Conservation (phyloP, 139 green algal genomes). For the Tetradesmus lagerheimii region DNA sequence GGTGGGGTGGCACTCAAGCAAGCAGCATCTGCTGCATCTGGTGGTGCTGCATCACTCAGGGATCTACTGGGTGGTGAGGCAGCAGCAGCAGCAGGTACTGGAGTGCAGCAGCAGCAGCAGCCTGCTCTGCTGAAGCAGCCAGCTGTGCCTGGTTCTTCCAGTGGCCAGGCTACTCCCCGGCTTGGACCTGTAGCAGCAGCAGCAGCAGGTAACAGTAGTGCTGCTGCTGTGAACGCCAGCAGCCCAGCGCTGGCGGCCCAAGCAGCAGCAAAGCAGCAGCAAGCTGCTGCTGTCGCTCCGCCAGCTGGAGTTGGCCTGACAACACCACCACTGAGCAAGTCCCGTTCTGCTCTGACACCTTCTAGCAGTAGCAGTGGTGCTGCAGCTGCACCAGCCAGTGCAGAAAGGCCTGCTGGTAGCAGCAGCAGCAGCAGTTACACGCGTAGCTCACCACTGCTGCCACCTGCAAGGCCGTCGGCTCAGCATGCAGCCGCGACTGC, state of each 20-base stretch:
- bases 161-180: not conserved
- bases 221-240: not conserved
- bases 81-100: conserved; percentile 19
- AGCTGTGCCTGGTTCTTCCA: not conserved
- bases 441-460: not conserved
- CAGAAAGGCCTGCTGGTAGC: not conserved
- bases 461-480: not conserved
- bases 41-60: conserved; percentile 2
- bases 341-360: not conserved
- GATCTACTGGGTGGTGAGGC: not conserved
- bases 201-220: not conserved
- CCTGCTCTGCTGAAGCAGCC: not conserved
- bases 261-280: conserved; percentile 1
- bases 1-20: conserved; percentile 35
- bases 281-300: not conserved
- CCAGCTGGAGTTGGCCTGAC: not conserved
- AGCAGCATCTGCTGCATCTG: not conserved
- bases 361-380: not conserved
- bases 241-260: not conserved
- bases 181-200: not conserved
- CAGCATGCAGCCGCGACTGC: not conserved
- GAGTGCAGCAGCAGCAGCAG: not conserved
- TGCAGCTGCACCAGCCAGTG: not conserved
- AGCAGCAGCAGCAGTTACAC: not conserved
- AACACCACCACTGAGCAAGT: not conserved